Evolutionary conservation across 2,329 filamentous ascomycete species (phyloP).

Genomic region (Colletotrichum paranaense): DNA sequence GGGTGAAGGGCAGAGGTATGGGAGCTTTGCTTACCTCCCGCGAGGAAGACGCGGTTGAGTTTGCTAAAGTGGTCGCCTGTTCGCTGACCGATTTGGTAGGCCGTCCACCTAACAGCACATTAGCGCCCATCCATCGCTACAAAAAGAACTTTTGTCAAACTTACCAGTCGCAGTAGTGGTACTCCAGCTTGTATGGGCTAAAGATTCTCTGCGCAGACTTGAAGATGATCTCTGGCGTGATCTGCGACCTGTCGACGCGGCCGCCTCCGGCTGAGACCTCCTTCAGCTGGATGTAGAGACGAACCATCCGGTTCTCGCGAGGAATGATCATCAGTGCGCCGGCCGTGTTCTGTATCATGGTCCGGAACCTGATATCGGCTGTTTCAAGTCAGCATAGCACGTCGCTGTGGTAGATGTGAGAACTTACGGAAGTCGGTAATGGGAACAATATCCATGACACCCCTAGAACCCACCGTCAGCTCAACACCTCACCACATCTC

Average conservation of each 20-base stretch:
- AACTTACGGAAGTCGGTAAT: slow-evolving; percentile 58
- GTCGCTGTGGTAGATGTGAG: no score
- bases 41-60: slow-evolving; percentile 72
- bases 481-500: neutral
- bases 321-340: slow-evolving; percentile 75
- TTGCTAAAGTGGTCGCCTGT: slow-evolving; percentile 68
- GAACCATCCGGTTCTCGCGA: slow-evolving; percentile 70
- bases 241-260: slow-evolving; percentile 67
- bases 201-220: slow-evolving; percentile 71
- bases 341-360: slow-evolving; percentile 65
- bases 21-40: slow-evolving; percentile 52
- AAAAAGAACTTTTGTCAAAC: accelerated
- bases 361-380: slow-evolving; percentile 66
- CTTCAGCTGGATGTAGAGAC: slow-evolving; percentile 72
- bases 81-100: slow-evolving; percentile 76
- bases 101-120: slow-evolving; percentile 57
- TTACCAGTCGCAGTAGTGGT: slow-evolving; percentile 70
- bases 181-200: slow-evolving; percentile 72
- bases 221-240: slow-evolving; percentile 72
- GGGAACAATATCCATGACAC: slow-evolving; percentile 52
- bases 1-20: neutral
- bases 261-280: slow-evolving; percentile 45
- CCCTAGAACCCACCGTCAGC: slow-evolving; percentile 34
- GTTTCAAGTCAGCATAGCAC: neutral
- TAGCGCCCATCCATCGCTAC: neutral